Evolutionary conservation across 2,329 filamentous ascomycete genomes (phyloP), one percentile per base, ranked within the genome.

Genomic region (Calonectria honghensis): DNA sequence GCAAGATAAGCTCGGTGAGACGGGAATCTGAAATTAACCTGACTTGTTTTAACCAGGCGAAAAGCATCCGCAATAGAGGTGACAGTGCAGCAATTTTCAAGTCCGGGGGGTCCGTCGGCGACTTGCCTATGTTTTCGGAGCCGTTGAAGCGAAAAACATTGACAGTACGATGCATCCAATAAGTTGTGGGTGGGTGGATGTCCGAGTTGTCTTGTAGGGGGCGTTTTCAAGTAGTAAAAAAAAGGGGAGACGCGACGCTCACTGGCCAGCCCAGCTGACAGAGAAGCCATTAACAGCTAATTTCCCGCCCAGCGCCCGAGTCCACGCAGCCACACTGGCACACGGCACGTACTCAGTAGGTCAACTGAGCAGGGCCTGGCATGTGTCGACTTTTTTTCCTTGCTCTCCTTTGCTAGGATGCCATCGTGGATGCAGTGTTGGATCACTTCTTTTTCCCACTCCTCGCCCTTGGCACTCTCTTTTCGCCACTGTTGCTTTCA

Each of bases 281-380:
- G 70, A 80, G 78, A 79, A 76, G 76, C 77, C 79, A 80, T 81
- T 77, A 73, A 81, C 77, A 77, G 75, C 76, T 75, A 81, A 81
- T 81, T 79, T 81, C 79, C 79, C 77, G 63, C 70, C 73, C 39
- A 27, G 51, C 37, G 37, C 66, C 29, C 32, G 24, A 39, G 39
- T 37, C 52, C 24, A 50, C 45, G 54, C 61, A 59, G 45, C 63
- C 35, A 66, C 48, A 27, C 71, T 52, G 45, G 29, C 59, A 61
- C 65, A 32, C 51, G 24, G 61, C 61, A 66, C 48, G 39, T n/a
- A 52, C 57, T 45, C 27, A 70, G 59, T 57, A 35, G 48, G 39
- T 16, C 64, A 48, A 68, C 71, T 72, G 74, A 77, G 73, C 71
- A 73, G 67, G 66, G 78, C 71, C 74, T 24, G 74, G 75, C 73